Percentiles rank a stretch among this genome's conserved stretches.
Conservation (phyloP, 371 early-diverging fungal species). For the Mucor circinelloides region DNA sequence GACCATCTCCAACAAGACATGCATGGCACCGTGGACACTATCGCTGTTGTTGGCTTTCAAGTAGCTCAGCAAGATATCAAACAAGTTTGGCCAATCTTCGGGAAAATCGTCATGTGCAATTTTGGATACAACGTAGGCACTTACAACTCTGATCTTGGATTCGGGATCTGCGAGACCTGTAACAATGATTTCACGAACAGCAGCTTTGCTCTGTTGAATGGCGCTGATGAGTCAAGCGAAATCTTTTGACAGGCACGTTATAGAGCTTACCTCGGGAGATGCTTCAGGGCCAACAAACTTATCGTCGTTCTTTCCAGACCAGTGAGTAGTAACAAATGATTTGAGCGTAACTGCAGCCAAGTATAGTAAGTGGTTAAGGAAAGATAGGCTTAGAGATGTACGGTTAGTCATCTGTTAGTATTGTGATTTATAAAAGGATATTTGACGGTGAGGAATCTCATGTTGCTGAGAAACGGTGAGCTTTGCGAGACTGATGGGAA, state of each 20-base stretch:
- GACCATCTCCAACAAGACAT: conserved; percentile 86
- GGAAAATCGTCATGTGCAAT: conserved; percentile 95
- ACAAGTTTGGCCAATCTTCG: conserved; percentile 92
- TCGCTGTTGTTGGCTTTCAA: conserved; percentile 69
- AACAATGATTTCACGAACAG: conserved; percentile 56
- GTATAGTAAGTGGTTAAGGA: conserved; percentile 41
- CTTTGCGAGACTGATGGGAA: conserved; percentile 68
- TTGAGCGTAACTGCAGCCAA: conserved; percentile 81
- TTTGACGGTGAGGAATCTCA: conserved; percentile 73
- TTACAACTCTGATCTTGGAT: conserved; percentile 65
- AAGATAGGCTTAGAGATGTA: too few relatives aligned
- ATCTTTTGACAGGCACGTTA: too few relatives aligned
- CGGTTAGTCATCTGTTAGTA: not conserved
- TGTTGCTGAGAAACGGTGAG: conserved; percentile 69
- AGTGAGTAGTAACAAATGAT: conserved; percentile 76
- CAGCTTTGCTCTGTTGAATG: conserved; percentile 44
- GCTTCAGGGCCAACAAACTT: conserved; percentile 64
- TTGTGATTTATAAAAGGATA: conserved; percentile 51
- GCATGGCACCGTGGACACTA: conserved; percentile 87
- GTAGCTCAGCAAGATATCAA: conserved; percentile 73
- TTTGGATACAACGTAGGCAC: conserved; percentile 83
- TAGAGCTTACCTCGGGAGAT: conserved; percentile 48
- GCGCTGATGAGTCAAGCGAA: too few relatives aligned
- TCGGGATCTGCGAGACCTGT: conserved; percentile 59
- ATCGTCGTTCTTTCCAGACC: conserved; percentile 68